Evolutionary conservation across 2,329 filamentous ascomycete genomes (phyloP).

Genomic region (Cladosporium sp.): DNA sequence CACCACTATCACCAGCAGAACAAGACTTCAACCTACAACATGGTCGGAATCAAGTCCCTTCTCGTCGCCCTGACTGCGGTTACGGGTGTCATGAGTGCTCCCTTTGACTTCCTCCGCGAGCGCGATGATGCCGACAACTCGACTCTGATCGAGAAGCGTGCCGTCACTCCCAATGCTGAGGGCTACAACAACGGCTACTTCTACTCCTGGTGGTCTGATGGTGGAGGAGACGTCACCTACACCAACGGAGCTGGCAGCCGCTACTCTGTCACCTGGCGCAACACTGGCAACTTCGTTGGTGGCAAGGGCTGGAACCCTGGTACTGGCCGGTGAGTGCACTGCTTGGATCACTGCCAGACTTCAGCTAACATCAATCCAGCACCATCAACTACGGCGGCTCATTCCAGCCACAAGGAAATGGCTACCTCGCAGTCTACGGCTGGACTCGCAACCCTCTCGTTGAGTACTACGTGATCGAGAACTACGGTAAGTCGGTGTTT

Average conservation of each 20-base stretch:
- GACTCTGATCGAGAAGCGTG: constrained; percentile 29
- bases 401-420: constrained; percentile 47
- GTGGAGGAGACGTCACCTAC: constrained; percentile 49
- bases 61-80: constrained; percentile 35
- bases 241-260: constrained; percentile 50
- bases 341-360: neutral
- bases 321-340: constrained; percentile 40
- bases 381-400: constrained; percentile 48
- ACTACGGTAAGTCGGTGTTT: constrained; percentile 21
- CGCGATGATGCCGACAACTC: constrained; percentile 30
- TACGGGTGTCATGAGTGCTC: constrained; percentile 34
- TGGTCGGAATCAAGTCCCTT: constrained; percentile 21
- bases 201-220: constrained; percentile 59
- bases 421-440: constrained; percentile 55
- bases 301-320: constrained; percentile 59
- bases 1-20: neutral
- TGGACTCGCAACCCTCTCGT: constrained; percentile 53
- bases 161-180: constrained; percentile 40
- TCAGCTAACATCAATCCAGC: constrained; percentile 27
- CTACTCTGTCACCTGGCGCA: constrained; percentile 46
- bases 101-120: constrained; percentile 23
- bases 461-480: constrained; percentile 58
- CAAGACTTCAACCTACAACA: neutral
- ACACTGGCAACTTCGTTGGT: constrained; percentile 51
- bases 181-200: constrained; percentile 56